These are phyloP conservation scores for Hortaea sp. DNA, from an alignment of 2,329 filamentous ascomycete genomes.

Conservation along the genomic window DNA sequence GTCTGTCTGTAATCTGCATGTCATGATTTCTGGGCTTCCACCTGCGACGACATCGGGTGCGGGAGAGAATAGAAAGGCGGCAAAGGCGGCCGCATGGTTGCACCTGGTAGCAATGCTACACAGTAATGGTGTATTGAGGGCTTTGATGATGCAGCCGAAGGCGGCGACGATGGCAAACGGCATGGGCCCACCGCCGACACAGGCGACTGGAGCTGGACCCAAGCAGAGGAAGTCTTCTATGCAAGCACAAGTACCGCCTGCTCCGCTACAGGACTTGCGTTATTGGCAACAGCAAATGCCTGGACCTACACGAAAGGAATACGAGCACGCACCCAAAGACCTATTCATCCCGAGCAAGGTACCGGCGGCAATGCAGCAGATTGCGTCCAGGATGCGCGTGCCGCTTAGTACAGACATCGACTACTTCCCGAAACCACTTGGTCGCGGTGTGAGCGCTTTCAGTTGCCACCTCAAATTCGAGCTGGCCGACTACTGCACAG, in stretches of 20 bases:
- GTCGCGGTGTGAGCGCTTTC: neutral
- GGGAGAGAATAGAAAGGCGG: constrained; percentile 4
- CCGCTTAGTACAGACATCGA: constrained; percentile 4
- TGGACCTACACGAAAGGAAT: constrained; percentile 10
- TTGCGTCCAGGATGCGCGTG: neutral
- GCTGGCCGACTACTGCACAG: constrained; percentile 3
- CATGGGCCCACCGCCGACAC: neutral
- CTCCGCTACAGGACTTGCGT: constrained; percentile 1
- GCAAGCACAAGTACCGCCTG: neutral
- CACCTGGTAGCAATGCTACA: constrained; percentile 9
- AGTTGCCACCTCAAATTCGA: constrained; percentile 3
- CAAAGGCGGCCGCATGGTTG: constrained; percentile 10
- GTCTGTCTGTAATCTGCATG: neutral
- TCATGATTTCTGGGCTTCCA: neutral
- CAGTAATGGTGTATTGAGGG: constrained; percentile 3
- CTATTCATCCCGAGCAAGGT: constrained; percentile 8
- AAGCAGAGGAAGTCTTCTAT: neutral
- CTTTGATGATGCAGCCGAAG: neutral
- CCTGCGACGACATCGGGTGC: constrained; percentile 1
- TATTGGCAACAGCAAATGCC: constrained; percentile 1
- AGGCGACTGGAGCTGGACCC: neutral
- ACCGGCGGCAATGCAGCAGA: neutral
- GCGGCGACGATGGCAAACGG: neutral
- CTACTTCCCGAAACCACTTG: constrained; percentile 1
- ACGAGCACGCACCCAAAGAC: constrained; percentile 7